A percentile compares a stretch with the other conserved stretches of the same genome.
These are phyloP conservation scores for Pholiota molesta DNA, from an alignment of 768 basidiomycete genomes.

Conservation along the genomic window DNA sequence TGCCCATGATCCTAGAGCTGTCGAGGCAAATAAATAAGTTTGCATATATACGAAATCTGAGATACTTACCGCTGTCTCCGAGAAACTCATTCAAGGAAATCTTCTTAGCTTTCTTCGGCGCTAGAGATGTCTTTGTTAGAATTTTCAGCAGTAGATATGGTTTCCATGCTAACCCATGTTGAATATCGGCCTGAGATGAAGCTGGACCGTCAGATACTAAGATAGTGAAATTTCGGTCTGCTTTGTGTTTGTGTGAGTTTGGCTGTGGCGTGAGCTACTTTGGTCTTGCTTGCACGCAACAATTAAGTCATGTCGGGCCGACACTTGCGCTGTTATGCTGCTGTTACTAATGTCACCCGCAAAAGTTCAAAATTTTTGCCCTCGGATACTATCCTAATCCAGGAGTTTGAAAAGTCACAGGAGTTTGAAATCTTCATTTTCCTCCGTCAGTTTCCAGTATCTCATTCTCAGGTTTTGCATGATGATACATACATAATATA, in stretches of 20 bases:
- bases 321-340: no score
- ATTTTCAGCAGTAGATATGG: background rate
- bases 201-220: constrained; percentile 14
- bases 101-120: constrained; percentile 92
- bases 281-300: no score
- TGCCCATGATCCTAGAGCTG: constrained; percentile 94
- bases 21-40: constrained; percentile 18
- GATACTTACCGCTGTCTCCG: constrained; percentile 74
- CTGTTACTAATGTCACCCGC: no score
- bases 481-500: no score
- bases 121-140: constrained; percentile 39
- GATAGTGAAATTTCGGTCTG: constrained; percentile 21
- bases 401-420: no score
- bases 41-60: constrained; percentile 20
- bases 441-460: no score
- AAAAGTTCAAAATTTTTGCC: no score
- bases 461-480: no score
- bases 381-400: no score
- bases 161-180: constrained; percentile 19
- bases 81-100: constrained; percentile 93
- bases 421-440: no score
- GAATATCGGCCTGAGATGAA: constrained; percentile 9
- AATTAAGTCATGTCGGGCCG: no score
- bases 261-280: constrained; percentile 18
- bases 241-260: constrained; percentile 14